These are phyloP conservation scores for Tilletia caries DNA, from an alignment of 1,284 basidiomycete species.

Conservation along the genomic window DNA sequence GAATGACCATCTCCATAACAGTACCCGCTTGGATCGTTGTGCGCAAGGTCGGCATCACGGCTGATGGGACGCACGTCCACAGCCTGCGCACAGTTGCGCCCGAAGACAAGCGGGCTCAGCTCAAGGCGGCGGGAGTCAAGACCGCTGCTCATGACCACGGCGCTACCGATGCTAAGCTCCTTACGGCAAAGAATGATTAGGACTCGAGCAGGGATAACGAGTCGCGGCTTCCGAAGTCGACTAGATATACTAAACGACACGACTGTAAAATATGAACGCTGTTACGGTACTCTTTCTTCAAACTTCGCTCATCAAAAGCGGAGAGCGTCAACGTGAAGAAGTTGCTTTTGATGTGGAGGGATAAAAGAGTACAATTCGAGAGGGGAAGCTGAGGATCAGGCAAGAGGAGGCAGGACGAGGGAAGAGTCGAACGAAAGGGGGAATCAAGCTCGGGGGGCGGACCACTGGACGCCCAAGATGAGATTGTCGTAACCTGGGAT, in stretches of 20 bases:
- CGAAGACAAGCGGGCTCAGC: neutral
- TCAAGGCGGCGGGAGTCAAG: slow-evolving; percentile 7
- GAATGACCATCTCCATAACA: too few relatives aligned
- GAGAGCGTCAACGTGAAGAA: too few relatives aligned
- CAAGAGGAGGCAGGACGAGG: neutral
- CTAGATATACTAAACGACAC: neutral
- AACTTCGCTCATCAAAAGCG: neutral
- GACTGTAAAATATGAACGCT: neutral
- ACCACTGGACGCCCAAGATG: slow-evolving; percentile 83
- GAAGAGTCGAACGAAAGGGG: neutral
- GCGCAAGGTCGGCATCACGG: slow-evolving; percentile 33
- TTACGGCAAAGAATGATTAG: slow-evolving; percentile 1
- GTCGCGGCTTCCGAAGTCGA: too few relatives aligned
- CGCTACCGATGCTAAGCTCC: neutral
- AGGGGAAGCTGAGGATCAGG: neutral
- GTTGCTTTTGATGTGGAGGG: neutral
- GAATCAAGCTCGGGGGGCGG: slow-evolving; percentile 53
- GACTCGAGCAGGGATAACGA: too few relatives aligned
- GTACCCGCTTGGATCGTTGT: slow-evolving; percentile 45
- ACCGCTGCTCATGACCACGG: slow-evolving; percentile 6
- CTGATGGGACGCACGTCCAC: slow-evolving; percentile 34
- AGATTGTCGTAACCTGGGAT: slow-evolving; percentile 69
- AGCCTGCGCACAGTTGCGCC: slow-evolving; percentile 3
- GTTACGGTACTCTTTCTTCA: too few relatives aligned
- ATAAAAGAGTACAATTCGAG: neutral